phyloP scores from a whole-genome alignment of 257 asterid genomes.

The Forsythia viridissima region DNA sequence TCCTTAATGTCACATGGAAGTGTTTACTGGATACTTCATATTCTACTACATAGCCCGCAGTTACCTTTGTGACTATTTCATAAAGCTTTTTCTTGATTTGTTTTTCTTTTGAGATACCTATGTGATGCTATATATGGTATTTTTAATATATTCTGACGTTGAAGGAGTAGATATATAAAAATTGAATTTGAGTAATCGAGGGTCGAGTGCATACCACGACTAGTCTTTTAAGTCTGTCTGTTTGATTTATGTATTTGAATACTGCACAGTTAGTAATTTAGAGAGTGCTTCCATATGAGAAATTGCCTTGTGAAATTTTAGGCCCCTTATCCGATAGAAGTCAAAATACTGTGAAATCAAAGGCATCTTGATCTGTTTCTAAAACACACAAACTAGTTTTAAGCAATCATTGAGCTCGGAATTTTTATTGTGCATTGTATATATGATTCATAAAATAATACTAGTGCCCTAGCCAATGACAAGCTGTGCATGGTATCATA shows the following conservation, averaged over 20 bases:
- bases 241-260: neutral
- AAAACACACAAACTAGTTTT: neutral
- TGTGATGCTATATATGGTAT: conserved; percentile 3
- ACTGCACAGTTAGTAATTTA: neutral
- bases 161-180: neutral
- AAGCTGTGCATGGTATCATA: neutral
- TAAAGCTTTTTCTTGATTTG: conserved; percentile 8
- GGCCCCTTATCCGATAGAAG: neutral
- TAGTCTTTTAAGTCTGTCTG: neutral
- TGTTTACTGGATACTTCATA: conserved; percentile 7
- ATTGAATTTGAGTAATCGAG: neutral
- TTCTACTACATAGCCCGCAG: conserved; percentile 11
- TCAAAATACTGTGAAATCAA: neutral
- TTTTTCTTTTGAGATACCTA: neutral
- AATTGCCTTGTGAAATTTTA: neutral
- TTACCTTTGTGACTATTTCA: neutral
- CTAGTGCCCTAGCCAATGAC: neutral
- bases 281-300: neutral
- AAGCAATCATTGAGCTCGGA: neutral
- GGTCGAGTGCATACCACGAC: neutral
- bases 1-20: conserved; percentile 10
- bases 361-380: neutral
- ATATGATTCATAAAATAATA: neutral
- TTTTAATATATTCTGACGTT: neutral
- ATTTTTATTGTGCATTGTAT: neutral